A percentile compares a stretch with the other conserved stretches of the same genome.
Conservation (phyloP, 2,329 filamentous ascomycete genomes). For the Sclerotinia spermophila region DNA sequence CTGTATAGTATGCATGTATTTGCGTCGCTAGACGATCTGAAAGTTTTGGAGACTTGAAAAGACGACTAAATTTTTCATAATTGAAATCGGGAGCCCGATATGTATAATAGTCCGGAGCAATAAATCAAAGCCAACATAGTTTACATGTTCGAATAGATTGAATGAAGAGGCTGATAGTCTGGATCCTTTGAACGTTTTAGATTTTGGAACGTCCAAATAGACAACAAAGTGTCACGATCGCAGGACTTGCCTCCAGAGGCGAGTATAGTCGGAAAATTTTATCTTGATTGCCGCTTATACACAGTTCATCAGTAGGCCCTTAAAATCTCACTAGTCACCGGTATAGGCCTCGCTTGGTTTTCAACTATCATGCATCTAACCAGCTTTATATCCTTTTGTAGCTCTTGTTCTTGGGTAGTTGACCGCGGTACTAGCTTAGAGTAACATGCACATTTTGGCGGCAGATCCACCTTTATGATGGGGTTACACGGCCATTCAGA, state of each 20-base stretch:
- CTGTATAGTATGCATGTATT: not conserved
- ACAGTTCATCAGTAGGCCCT: not conserved
- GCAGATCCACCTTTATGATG: not conserved
- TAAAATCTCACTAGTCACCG: not conserved
- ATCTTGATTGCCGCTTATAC: not conserved
- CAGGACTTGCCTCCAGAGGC: not conserved
- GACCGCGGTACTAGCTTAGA: not conserved
- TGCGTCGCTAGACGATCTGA: not conserved
- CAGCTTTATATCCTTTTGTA: not conserved
- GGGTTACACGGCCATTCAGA: not conserved
- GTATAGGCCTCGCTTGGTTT: not conserved
- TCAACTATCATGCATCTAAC: not conserved
- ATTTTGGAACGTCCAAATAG: not conserved
- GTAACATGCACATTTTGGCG: not conserved
- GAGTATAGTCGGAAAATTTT: not conserved
- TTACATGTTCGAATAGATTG: not conserved
- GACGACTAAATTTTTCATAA: not conserved
- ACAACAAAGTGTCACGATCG: not conserved
- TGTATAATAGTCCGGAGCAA: not conserved
- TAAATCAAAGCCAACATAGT: not conserved
- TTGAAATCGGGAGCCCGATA: not conserved
- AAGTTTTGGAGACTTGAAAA: not conserved
- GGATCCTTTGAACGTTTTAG: not conserved
- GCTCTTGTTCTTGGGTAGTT: not conserved
- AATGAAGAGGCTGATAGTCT: not conserved